Evolutionary conservation across 768 basidiomycete genomes (phyloP), one percentile per base, ranked within the genome.

Genomic region (Russula dissimulans): DNA sequence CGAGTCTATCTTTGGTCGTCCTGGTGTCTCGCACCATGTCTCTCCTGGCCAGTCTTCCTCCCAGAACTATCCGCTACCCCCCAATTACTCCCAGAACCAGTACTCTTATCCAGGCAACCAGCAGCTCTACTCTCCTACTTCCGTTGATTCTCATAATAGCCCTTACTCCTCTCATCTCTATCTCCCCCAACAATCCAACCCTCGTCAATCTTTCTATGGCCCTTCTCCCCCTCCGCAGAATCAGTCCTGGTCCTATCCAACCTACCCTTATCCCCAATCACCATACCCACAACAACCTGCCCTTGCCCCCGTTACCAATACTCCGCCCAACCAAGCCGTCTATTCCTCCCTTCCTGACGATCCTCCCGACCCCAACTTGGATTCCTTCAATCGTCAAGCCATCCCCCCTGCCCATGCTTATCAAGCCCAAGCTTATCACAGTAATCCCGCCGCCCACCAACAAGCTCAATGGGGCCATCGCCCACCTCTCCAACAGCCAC

Each of bases 1-100:
- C 76, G 87, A 91, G 72, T 82, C 85, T 69, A 91, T 93, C 75
- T 93, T 93, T 73, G 89, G 89, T 29, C 81, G 90, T 29, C 86
- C 89, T 54, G 81, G 82, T 53, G 74, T 77, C 48, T 65, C 75
- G 36, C 83, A 83, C 71, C 85, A 84, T 66, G 72, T 31, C 64
- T 15, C 61, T 53, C 66, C 69, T 48, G 64, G 67, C 53, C 64
- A 65, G 60, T 46, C 61, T 29, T 38, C 53, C 36, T 46, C 61
- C 60, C 67, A 62, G 61, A 49, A 62, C 43, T 70, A 51, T 65
- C 64, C 51, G 34, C 45, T 31, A 5, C 38, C 45, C 3, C 41
- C 59, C 32, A 68, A 62, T 56, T 68, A 69, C 52, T 41, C 70
- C 45, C 49, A 69, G 48, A 56, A 31, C 31, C 71, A 62, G 54